A percentile compares a stretch with the other conserved stretches of the same genome.
Conservation (phyloP, 164 flowering plant genomes). For the Vitis rotundifolia region DNA sequence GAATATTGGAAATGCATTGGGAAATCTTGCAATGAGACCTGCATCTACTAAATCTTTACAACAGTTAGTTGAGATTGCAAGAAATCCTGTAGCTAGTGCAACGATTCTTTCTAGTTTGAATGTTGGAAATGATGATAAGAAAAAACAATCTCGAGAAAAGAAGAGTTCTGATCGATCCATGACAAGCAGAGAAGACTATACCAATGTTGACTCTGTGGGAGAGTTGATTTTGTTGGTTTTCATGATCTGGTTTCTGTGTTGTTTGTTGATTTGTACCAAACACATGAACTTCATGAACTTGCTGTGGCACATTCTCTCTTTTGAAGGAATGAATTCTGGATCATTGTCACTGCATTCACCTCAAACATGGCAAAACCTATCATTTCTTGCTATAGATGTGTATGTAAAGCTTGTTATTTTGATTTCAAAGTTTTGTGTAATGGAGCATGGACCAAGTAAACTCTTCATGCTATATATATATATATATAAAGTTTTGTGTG, state of each 20-base stretch:
- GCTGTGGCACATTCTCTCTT: constrained; percentile 70
- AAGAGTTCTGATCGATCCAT: constrained; percentile 47
- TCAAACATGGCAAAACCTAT: constrained; percentile 57
- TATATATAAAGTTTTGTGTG: constrained; percentile 47
- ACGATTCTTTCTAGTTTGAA: constrained; percentile 31
- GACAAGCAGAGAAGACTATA: constrained; percentile 56
- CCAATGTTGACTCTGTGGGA: constrained; percentile 39
- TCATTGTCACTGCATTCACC: constrained; percentile 39
- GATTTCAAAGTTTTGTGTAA: constrained; percentile 79
- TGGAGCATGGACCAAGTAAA: too few relatives aligned
- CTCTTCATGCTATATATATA: too few relatives aligned
- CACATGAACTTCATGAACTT: constrained; percentile 78
- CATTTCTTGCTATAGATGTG: constrained; percentile 77
- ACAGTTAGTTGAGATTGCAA: constrained; percentile 80
- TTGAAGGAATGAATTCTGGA: constrained; percentile 53
- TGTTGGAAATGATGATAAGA: constrained; percentile 66
- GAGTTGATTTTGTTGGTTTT: constrained; percentile 78
- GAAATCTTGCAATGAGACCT: constrained; percentile 84
- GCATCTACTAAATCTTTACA: constrained; percentile 86
- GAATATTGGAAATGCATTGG: too few relatives aligned
- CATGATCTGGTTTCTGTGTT: constrained; percentile 75
- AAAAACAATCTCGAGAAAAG: constrained; percentile 56
- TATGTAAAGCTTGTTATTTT: constrained; percentile 78
- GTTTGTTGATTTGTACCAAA: constrained; percentile 75
- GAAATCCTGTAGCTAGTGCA: constrained; percentile 60